Conservation (phyloP, 331 rosid species). For the Stylosanthes scabra region DNA sequence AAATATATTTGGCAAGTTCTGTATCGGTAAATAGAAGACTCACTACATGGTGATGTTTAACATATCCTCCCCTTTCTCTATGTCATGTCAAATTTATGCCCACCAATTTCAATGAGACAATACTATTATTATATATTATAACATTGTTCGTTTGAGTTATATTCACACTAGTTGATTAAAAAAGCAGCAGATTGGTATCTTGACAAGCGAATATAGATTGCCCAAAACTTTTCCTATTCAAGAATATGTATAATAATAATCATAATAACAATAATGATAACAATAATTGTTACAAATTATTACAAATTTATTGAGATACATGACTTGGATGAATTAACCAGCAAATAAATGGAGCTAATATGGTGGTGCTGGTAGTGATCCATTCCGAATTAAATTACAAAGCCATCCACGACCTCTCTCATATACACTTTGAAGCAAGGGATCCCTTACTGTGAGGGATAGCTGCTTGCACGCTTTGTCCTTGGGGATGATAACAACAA, state of each 20-base stretch:
- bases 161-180: neutral
- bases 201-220: neutral
- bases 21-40: slow-evolving; percentile 72
- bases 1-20: slow-evolving; percentile 89
- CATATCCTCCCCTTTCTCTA: neutral
- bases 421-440: slow-evolving; percentile 49
- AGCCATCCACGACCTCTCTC: slow-evolving; percentile 30
- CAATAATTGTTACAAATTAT: slow-evolving; percentile 41
- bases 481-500: neutral
- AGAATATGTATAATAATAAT: neutral
- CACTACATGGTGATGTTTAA: neutral
- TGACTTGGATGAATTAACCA: slow-evolving; percentile 43
- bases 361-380: slow-evolving; percentile 47
- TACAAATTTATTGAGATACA: slow-evolving; percentile 49
- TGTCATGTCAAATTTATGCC: neutral
- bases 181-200: neutral
- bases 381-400: slow-evolving; percentile 35
- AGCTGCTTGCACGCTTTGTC: neutral
- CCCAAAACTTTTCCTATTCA: slow-evolving; percentile 27
- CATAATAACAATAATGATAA: neutral
- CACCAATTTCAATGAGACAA: neutral
- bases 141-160: neutral
- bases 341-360: slow-evolving; percentile 30
- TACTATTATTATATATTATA: too few species aligned
- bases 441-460: slow-evolving; percentile 19